Evolutionary conservation across 352 stramenopile genomes (phyloP), one percentile per base, ranked within the genome.

Genomic region (Globisporangium recalcitrans): DNA sequence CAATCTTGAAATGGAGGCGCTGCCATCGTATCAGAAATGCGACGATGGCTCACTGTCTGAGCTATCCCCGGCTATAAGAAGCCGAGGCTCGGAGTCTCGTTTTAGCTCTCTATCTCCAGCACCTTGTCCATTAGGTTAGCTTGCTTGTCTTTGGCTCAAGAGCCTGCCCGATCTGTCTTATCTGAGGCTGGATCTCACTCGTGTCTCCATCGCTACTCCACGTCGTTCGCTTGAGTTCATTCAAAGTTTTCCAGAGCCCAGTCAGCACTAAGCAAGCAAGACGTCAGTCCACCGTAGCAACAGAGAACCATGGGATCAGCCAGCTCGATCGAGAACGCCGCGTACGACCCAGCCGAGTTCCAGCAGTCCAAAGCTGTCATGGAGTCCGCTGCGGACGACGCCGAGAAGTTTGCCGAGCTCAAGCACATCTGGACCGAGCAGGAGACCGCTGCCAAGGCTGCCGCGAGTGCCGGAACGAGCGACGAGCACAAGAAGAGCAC

Each of bases 401-500:
- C 78, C 0, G 80, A 90, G 26, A 88, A 90, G 62, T 90, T 90
- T 34, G 57, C 74, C 60, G 82, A 88, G 64, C 74, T 90, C 40
- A 88, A 85, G 72, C 68, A 71, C 4, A 82, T 90, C 31, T 90
- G 80, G 80, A 69, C 63, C 9, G 62, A 82, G 9, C 21, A 51
- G 13, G 67, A 68, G 19, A 55, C 58, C 3, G 66, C 42, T 40
- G 63, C 47, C 40, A 44, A 4, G 4, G 34, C 38, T 38, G 29
- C 38, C 1, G 24, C 27, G 14, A n/a, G 16, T 52, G n/a, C n/a
- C 19, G 32, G 14, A 4, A n/a, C n/a, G n/a, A 47, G 59, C 4
- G 61, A 74, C 32, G 63, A 26, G 21, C 69, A 75, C 70, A 69
- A 63, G 32, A 74, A 74, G 62, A 80, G 74, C 52, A 65, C 46